Conservation (phyloP, 352 stramenopile genomes). For the Plasmopara viticola region DNA sequence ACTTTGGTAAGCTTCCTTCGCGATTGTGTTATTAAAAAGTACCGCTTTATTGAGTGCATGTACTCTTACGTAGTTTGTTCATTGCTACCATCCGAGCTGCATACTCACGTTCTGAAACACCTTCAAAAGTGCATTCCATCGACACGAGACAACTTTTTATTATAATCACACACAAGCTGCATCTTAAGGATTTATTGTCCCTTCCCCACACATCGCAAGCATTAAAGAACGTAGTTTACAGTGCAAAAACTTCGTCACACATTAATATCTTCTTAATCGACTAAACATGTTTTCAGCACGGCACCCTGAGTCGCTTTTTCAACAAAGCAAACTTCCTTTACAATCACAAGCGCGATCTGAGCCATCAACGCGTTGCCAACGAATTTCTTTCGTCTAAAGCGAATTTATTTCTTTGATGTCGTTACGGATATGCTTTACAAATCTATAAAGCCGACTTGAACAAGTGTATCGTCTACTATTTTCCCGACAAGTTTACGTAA, state of each 20-base stretch:
- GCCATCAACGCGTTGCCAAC: conserved; percentile 62
- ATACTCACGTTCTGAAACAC: conserved; percentile 95
- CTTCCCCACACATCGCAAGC: conserved; percentile 93
- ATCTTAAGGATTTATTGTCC: too few relatives aligned
- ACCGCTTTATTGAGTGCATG: conserved; percentile 91
- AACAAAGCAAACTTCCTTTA: conserved; percentile 98
- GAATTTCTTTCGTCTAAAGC: conserved; percentile 90
- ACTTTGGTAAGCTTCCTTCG: too few relatives aligned
- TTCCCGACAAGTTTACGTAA: conserved; percentile 93
- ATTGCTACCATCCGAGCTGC: conserved; percentile 98
- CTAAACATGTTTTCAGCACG: conserved; percentile 90
- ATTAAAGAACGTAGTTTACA: conserved; percentile 97
- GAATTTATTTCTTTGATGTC: conserved; percentile 97
- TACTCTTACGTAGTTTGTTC: conserved; percentile 99
- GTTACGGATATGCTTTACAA: conserved; percentile 90
- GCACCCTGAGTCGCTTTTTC: conserved; percentile 93
- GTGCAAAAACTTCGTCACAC: conserved; percentile 93
- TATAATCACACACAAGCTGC: conserved; percentile 91
- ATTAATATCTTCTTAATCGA: conserved; percentile 50
- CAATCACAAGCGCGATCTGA: conserved; percentile 87
- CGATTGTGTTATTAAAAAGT: too few relatives aligned
- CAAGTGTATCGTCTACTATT: conserved; percentile 94
- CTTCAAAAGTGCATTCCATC: conserved; percentile 95
- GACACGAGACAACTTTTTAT: conserved; percentile 92
- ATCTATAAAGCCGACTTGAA: conserved; percentile 89